phyloP scores from a whole-genome alignment of 345 rosid genomes.

The Salix koriyanagi region DNA sequence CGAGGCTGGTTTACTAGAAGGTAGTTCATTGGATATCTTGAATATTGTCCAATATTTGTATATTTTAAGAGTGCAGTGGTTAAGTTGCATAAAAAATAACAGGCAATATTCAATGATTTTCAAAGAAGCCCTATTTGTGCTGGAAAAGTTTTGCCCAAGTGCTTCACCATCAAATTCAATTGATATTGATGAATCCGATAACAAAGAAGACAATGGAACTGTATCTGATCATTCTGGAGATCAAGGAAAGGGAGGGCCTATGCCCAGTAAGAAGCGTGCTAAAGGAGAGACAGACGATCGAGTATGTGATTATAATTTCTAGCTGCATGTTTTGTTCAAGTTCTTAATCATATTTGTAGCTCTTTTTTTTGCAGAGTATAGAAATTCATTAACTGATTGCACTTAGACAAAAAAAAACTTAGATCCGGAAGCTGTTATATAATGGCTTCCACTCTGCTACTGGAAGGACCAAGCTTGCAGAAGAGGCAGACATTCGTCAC shows the following conservation, averaged over 20 bases:
- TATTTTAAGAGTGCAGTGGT: not conserved
- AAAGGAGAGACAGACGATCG: not conserved
- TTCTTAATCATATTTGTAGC: not conserved
- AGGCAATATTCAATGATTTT: not conserved
- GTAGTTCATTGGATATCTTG: not conserved
- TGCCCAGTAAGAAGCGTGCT: not conserved
- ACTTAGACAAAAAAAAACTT: too few relatives aligned
- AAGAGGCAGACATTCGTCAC: too few relatives aligned
- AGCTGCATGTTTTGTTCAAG: not conserved
- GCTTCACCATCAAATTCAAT: not conserved
- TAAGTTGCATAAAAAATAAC: not conserved
- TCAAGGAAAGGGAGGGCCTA: not conserved
- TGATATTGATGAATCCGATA: not conserved
- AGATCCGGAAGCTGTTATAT: too few relatives aligned
- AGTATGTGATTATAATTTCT: not conserved
- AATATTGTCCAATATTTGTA: not conserved
- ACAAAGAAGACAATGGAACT: not conserved
- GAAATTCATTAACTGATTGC: too few relatives aligned
- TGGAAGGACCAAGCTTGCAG: too few relatives aligned
- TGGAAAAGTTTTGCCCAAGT: not conserved
- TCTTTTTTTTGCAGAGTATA: too few relatives aligned
- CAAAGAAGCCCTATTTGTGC: not conserved
- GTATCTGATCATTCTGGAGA: not conserved
- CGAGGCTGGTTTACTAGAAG: not conserved
- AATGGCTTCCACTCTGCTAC: too few relatives aligned